Percentiles rank a stretch among this genome's conserved stretches.
Evolutionary conservation across 2,329 filamentous ascomycete species (phyloP).

Genomic region (Fusarium lateritium): DNA sequence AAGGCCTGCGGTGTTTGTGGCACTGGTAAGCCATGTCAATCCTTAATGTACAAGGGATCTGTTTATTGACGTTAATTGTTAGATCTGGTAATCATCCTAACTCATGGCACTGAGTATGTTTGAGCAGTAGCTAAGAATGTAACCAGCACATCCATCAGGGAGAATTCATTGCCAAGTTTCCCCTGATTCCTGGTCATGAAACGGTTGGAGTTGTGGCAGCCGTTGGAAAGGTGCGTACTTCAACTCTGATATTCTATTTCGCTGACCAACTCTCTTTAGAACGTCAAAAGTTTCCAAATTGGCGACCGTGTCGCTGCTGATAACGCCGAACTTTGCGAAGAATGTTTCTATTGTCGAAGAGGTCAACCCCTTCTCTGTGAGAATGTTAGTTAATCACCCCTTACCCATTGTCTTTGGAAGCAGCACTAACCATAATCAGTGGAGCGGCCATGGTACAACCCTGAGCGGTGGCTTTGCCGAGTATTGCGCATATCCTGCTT

Average conservation of each 20-base stretch:
- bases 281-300: slow-evolving; percentile 72
- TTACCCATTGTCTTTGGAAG: not conserved
- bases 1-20: slow-evolving; percentile 77
- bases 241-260: not conserved
- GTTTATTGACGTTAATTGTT: slow-evolving; percentile 41
- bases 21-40: slow-evolving; percentile 60
- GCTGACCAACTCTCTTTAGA: slow-evolving; percentile 49
- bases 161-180: slow-evolving; percentile 76
- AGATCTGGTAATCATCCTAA: slow-evolving; percentile 55
- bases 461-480: slow-evolving; percentile 81
- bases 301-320: slow-evolving; percentile 76
- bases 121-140: slow-evolving; percentile 12
- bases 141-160: slow-evolving; percentile 74
- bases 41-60: not conserved
- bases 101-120: not conserved
- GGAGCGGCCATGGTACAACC: slow-evolving; percentile 76
- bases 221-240: slow-evolving; percentile 59
- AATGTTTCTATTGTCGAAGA: slow-evolving; percentile 81
- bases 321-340: slow-evolving; percentile 76
- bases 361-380: slow-evolving; percentile 78
- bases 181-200: slow-evolving; percentile 77
- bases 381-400: slow-evolving; percentile 56
- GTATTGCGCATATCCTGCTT: slow-evolving; percentile 70
- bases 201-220: slow-evolving; percentile 76
- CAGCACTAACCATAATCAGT: slow-evolving; percentile 52